Evolutionary conservation across 352 stramenopile species (phyloP), one percentile per base, ranked within the genome.

Genomic region (Pythium periplocum): DNA sequence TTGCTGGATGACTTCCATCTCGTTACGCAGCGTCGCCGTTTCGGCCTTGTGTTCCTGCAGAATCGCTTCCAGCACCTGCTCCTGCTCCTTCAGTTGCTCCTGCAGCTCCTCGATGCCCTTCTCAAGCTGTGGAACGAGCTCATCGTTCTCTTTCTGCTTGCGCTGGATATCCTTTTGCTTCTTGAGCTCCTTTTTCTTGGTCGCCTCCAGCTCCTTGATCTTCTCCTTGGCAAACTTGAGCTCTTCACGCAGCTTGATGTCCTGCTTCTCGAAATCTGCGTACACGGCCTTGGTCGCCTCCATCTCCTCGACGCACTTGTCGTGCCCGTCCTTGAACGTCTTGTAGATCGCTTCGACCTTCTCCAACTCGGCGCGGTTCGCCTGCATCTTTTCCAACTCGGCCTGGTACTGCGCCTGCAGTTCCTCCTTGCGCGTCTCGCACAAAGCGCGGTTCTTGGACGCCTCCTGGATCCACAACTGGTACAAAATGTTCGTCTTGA

Each of bases 191-290:
- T 89, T 93, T 51, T 95, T 90, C 37, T 96, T 83, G 34, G 89
- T 86, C 0, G 70, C 69, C 45, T 97, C 73, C 10, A 98, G 61
- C 61, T 98, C 97, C 41, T 96, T 97, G 5, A 95, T 78, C 45
- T 92, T 80, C 43, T 84, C 70, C 66, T 98, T 98, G 26, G 83
- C 77, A 66, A 97, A 94, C 69, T 99, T 99, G 43, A 99, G 84
- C 55, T 98, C 96, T 78, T 99, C 97, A 33, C 88, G 77, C 44
- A 98, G 71, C 73, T 99, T 98, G 62, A 99, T 98, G 60, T 99
- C 97, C 63, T 97, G 84, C 49, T 97, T 86, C 71, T 99, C 97
- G 66, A 98, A 98, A 11, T 94, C 84, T 6, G 88, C 83, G 64
- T 98, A 99, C 51, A 96, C 83, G 26, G 96, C 71, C 59, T 98